phyloP scores from a whole-genome alignment of 768 basidiomycete species.

The Podaxis sp. region DNA sequence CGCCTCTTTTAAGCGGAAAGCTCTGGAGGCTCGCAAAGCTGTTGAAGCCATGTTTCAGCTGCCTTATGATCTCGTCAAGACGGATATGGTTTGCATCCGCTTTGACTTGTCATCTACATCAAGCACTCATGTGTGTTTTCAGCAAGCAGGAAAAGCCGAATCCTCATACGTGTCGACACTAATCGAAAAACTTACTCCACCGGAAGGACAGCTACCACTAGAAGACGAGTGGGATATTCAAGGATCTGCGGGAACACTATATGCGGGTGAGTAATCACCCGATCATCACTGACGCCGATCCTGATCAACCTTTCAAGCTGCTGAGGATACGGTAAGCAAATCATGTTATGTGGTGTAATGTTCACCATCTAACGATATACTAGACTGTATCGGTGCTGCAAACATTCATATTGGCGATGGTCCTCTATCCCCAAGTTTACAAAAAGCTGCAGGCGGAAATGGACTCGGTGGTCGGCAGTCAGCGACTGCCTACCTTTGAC shows the following conservation, averaged over 20 bases:
- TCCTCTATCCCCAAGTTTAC: constrained; percentile 45
- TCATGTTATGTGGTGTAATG: constrained; percentile 8
- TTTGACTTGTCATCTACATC: background rate
- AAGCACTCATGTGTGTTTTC: constrained; percentile 9
- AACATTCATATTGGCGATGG: constrained; percentile 51
- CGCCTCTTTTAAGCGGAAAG: constrained; percentile 40
- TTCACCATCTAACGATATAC: constrained; percentile 14
- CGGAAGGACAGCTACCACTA: constrained; percentile 25
- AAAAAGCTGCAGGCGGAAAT: constrained; percentile 47
- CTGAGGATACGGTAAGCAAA: constrained; percentile 32
- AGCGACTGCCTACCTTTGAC: constrained; percentile 42
- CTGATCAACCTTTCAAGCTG: constrained; percentile 22
- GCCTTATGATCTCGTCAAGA: constrained; percentile 47
- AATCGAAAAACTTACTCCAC: constrained; percentile 33
- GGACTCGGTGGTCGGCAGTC: constrained; percentile 38
- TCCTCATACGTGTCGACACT: constrained; percentile 43
- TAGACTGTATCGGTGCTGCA: constrained; percentile 49
- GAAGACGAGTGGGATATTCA: constrained; percentile 52
- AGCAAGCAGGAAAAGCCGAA: constrained; percentile 38
- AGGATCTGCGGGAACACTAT: constrained; percentile 51
- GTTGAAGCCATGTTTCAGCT: constrained; percentile 46
- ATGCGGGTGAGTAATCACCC: constrained; percentile 32
- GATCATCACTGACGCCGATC: background rate
- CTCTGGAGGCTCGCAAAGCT: constrained; percentile 34
- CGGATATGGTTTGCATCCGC: constrained; percentile 35